Evolutionary conservation across 345 rosid genomes (phyloP).

Genomic region (Cardamine occulta): DNA sequence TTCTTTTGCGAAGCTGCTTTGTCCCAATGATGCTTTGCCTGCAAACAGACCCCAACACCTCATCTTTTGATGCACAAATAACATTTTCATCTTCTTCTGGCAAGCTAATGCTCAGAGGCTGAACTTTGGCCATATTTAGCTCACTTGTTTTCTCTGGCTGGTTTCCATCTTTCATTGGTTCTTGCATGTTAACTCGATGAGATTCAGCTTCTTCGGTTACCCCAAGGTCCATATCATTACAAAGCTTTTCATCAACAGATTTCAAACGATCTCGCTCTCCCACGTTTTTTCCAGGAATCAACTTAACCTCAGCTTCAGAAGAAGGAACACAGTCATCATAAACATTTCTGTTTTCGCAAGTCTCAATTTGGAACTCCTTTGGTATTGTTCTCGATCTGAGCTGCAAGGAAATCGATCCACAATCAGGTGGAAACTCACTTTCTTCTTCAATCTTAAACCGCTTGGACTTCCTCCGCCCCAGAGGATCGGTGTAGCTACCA

Average conservation of each 20-base stretch:
- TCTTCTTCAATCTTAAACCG: slow-evolving; percentile 49
- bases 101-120: background rate
- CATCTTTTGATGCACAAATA: background rate
- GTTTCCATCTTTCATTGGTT: slow-evolving; percentile 10
- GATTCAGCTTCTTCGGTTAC: slow-evolving; percentile 2
- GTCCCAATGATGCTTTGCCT: slow-evolving; percentile 17
- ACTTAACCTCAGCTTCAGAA: slow-evolving; percentile 27
- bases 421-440: slow-evolving; percentile 61
- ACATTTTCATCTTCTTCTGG: background rate
- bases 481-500: slow-evolving; percentile 35
- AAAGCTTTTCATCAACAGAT: slow-evolving; percentile 28
- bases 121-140: background rate
- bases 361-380: slow-evolving; percentile 11
- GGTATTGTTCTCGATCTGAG: slow-evolving; percentile 20
- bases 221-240: background rate
- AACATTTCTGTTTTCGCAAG: background rate
- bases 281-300: background rate
- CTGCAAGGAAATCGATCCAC: slow-evolving; percentile 43
- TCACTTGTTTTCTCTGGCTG: background rate
- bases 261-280: slow-evolving; percentile 4
- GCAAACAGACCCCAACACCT: background rate
- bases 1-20: slow-evolving; percentile 57
- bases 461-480: slow-evolving; percentile 48
- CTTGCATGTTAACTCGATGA: slow-evolving; percentile 19
- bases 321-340: background rate